Percentiles rank a stretch among this genome's conserved stretches.
Conservation (phyloP, 768 basidiomycete genomes). For the Suillus subalutaceus region DNA sequence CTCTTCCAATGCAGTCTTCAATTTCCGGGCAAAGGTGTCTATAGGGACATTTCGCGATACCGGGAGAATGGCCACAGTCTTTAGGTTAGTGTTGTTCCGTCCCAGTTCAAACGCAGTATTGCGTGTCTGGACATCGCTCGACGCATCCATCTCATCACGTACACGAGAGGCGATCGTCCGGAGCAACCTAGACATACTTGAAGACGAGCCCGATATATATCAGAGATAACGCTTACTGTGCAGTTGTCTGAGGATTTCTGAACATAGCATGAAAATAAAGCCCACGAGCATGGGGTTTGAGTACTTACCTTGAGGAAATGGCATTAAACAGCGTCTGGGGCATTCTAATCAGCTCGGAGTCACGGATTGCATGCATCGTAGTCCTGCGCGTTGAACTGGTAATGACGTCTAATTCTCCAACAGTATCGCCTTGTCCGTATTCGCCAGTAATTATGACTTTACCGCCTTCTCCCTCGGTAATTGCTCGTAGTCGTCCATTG, state of each 20-base stretch:
- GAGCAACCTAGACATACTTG: slow-evolving; percentile 52
- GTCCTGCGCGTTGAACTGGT: slow-evolving; percentile 85
- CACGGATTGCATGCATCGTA: slow-evolving; percentile 96
- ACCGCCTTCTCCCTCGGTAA: slow-evolving; percentile 77
- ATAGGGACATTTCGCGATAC: slow-evolving; percentile 87
- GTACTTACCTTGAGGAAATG: slow-evolving; percentile 76
- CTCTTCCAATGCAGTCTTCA: slow-evolving; percentile 85
- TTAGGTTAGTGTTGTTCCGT: slow-evolving; percentile 83
- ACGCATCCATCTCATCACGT: slow-evolving; percentile 75
- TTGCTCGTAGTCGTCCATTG: slow-evolving; percentile 92
- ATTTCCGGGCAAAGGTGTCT: slow-evolving; percentile 85
- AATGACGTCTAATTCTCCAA: slow-evolving; percentile 97
- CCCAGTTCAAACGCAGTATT: slow-evolving; percentile 61
- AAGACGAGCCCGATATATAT: not conserved
- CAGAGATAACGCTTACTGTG: slow-evolving; percentile 56
- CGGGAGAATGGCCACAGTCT: slow-evolving; percentile 93
- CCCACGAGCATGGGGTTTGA: not conserved
- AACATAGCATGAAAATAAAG: slow-evolving; percentile 7
- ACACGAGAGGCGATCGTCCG: slow-evolving; percentile 94
- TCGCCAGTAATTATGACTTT: slow-evolving; percentile 85
- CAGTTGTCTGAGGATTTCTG: slow-evolving; percentile 84
- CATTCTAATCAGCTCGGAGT: slow-evolving; percentile 96
- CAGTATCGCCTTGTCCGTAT: slow-evolving; percentile 96
- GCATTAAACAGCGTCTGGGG: slow-evolving; percentile 98
- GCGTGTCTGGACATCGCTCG: slow-evolving; percentile 52